Evolutionary conservation across 139 green algal genomes (phyloP), one percentile per base, ranked within the genome.

Genomic region (Tetradesmus lagerheimii): DNA sequence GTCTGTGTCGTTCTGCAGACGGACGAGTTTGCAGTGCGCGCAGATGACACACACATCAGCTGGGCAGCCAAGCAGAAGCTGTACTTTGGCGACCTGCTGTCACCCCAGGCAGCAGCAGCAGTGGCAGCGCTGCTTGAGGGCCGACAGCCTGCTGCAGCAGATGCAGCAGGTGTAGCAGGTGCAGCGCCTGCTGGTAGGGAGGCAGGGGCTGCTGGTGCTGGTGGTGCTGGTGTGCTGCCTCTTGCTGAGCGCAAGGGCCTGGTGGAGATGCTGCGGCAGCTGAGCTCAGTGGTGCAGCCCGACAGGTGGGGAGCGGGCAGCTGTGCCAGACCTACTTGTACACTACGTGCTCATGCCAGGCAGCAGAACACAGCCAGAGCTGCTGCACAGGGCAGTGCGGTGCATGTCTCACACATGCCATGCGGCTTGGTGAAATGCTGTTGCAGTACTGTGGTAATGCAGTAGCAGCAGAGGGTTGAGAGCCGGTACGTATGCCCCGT

Each of bases 251-350:
- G 45, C 37, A 90, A 81, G 23, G 75, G 27, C 27, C 47, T 90
- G 74, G 20, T 90, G 31, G 75, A 84, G 38, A 37, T 90, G 86
- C 47, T 90, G 75, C 27, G 86, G 45, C 86, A 90, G 45, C 23
- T 90, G 37, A 57, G 34, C 37, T 71, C 86, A 6, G 86, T 90
- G 74, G 86, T 84, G 86, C 86, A 64, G 86, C 86, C 86, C 18
- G 74, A 77, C 75, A 84, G 86, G 86, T 90, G 47, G 11, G 86
- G 4, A 35, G n/a, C n/a, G n/a, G n/a, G n/a, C n/a, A n/a, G n/a
- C n/a, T n/a, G n/a, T n/a, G n/a, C n/a, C n/a, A n/a, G n/a, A n/a
- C n/a, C n/a, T n/a, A n/a, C n/a, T n/a, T n/a, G n/a, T n/a, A n/a
- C n/a, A n/a, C n/a, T n/a, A n/a, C n/a, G n/a, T n/a, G n/a, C n/a